Evolutionary conservation across 1,139 yeast genomes (phyloP).

Genomic region (Geotrichum fermentans): DNA sequence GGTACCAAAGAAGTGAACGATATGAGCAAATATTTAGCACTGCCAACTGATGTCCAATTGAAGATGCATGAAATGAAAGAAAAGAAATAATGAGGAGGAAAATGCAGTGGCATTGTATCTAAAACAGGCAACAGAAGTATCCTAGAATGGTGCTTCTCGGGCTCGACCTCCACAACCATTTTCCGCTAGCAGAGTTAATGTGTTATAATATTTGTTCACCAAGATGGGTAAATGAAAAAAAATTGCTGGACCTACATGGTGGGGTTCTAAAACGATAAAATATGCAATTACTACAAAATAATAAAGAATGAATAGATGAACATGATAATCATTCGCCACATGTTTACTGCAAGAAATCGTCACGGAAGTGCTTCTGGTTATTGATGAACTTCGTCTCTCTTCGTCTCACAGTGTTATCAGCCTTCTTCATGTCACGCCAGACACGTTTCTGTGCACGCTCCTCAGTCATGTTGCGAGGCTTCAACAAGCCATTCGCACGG

Average conservation of each 20-base stretch:
- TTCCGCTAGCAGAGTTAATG: no score
- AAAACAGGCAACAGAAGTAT: no score
- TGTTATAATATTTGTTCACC: no score
- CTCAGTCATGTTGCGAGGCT: conserved; percentile 40
- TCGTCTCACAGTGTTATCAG: conserved; percentile 67
- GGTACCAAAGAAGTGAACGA: conserved; percentile 37
- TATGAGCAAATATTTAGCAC: conserved; percentile 27
- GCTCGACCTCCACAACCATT: no score
- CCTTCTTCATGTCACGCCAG: conserved; percentile 68
- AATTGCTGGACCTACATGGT: no score
- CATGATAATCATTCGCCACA: neutral
- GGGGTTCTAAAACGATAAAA: neutral
- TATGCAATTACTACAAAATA: neutral
- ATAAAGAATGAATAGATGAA: neutral
- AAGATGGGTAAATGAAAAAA: neutral
- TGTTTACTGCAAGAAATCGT: conserved; percentile 69
- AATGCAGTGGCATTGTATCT: no score
- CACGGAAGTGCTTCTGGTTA: conserved; percentile 88
- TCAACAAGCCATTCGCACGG: conserved; percentile 56
- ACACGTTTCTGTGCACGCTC: conserved; percentile 63
- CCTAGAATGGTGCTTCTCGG: no score
- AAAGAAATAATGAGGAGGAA: neutral
- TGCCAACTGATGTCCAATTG: conserved; percentile 16
- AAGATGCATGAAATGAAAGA: neutral
- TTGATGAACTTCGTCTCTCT: conserved; percentile 77